These are phyloP conservation scores for Pichia inconspicua DNA, from an alignment of 1,139 yeast genomes.

Conservation along the genomic window DNA sequence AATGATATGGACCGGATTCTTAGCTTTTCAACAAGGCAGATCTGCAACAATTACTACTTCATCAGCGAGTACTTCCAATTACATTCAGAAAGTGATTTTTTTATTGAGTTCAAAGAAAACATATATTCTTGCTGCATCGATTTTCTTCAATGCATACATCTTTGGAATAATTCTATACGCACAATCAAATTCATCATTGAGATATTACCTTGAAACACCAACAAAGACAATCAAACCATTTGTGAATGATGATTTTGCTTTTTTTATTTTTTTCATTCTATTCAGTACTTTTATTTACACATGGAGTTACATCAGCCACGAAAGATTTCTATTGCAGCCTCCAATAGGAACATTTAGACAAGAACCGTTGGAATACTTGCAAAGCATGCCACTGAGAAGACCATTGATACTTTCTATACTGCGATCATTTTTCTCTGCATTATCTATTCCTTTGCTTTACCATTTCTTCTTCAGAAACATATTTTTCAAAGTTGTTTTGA, in stretches of 20 bases:
- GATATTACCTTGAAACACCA: conserved; percentile 27
- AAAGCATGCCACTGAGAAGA: conserved; percentile 4
- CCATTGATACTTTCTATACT: conserved; percentile 14
- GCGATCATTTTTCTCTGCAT: conserved; percentile 26
- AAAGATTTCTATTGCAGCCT: conserved; percentile 53
- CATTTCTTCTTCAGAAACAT: conserved; percentile 36
- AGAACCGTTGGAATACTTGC: conserved; percentile 32
- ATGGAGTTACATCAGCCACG: conserved; percentile 46
- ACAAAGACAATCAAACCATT: conserved; percentile 47
- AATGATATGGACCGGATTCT: conserved; percentile 30
- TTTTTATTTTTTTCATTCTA: conserved; percentile 35
- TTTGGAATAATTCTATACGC: conserved; percentile 31
- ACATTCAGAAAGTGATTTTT: conserved; percentile 40
- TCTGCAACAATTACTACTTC: conserved; percentile 45
- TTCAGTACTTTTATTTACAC: conserved; percentile 41
- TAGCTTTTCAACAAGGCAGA: conserved; percentile 42
- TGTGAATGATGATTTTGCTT: conserved; percentile 57
- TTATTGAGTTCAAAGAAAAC: conserved; percentile 39
- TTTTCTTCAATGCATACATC: conserved; percentile 33
- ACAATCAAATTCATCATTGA: conserved; percentile 23
- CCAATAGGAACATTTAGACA: conserved; percentile 37
- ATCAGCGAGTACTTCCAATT: conserved; percentile 42
- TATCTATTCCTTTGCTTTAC: conserved; percentile 43
- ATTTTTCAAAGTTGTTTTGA: conserved; percentile 13
- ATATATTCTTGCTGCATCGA: conserved; percentile 32